Base-by-base conservation (phyloP, 2,329 filamentous ascomycete genomes). In the Akanthomyces uredinophilus region DNA sequence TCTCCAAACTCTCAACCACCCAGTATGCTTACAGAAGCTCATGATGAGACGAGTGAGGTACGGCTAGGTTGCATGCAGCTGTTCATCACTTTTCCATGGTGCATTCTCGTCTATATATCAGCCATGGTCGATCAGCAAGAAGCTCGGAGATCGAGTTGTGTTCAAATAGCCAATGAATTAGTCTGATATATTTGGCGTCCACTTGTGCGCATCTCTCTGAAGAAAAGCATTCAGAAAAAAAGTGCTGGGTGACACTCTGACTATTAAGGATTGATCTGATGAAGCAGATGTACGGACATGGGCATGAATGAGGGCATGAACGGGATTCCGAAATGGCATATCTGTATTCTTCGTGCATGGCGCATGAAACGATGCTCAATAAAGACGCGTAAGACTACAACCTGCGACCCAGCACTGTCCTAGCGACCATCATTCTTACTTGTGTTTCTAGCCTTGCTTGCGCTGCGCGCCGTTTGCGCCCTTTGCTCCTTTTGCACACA, bases 11-110 rank as follows among this genome's bases (percentile, higher is more conserved):
- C 53, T 55, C 20, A 62, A 18, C 60, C 53, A 62, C 22, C 24
- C 27, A 27, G 60, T 47, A 53, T 62, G 60, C 39, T 62, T 57
- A 49, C 60, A 62, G 24, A 18, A 20, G 14, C 24, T 57, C 60
- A 62, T 62, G 22, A 51, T 60, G 18, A 18, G 14, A 44, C 16
- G 16, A n/a, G 16, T 44, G 20, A 44, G 20, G 41, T 16, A 16
- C 41, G 41, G 20, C 41, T 16, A 44, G 41, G 20, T 44, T 20
- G 41, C 41, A 16, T 44, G 20, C 41, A 44, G 16, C 20, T 44
- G 41, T 44, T 16, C 16, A 44, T 44, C 41, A 16, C 41, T n/a
- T 7, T 44, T 20, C 16, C 41, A 44, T 20, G 20, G 41, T 20
- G 41, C 41, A 16, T 16, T 44, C 11, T 18, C 6, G 41, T 20